Evolutionary conservation across 768 basidiomycete genomes (phyloP), one percentile per base, ranked within the genome.

Genomic region (Tulasnella sp.): DNA sequence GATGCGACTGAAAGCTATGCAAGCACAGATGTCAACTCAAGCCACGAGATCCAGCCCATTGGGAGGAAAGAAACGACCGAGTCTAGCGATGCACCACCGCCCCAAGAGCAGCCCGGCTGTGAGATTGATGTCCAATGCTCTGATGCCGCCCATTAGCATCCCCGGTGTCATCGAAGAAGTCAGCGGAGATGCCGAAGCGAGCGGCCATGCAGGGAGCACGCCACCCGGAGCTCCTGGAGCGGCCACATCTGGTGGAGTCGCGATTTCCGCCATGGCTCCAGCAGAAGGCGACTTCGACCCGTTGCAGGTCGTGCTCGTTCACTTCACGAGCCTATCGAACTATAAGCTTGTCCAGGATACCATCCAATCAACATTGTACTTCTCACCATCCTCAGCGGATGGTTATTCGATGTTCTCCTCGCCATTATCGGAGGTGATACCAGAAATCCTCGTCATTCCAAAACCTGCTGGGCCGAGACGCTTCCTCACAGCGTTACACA

Each of bases 381-480:
- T 75, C 76, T 62, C 63, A 60, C 74, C 66, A 4, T 67, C 73
- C 12, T 2, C 24, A 10, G 21, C 57, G 2, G 46, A 31, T 1
- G 54, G 43, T 9, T 34, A 3, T 12, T 31, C 51, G 51, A 19
- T 41, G 41, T 59, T 25, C 12, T 24, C 45, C 21, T 48, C 65
- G 4, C 34, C 34, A 54, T 63, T 30, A 65, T 65, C 24, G 49
- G 60, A 50, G 11, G 21, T 51, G 15, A 69, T 86, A 10, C 85
- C 96, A 0, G 96, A 99, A 65, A 81, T 99, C 27, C 88, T 98
- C 79, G 90, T 99, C 64, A 85, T 98, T 41, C 94, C 93, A 21
- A 99, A 98, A 71, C 94, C 94, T 9, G 93, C 88, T 17, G 94
- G 96, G 3, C 96, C 96, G 5, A 82, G 94, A 41, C 82, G 94